These are phyloP conservation scores for Fragaria iinumae DNA, from an alignment of 306 rosid genomes.

Conservation along the genomic window DNA sequence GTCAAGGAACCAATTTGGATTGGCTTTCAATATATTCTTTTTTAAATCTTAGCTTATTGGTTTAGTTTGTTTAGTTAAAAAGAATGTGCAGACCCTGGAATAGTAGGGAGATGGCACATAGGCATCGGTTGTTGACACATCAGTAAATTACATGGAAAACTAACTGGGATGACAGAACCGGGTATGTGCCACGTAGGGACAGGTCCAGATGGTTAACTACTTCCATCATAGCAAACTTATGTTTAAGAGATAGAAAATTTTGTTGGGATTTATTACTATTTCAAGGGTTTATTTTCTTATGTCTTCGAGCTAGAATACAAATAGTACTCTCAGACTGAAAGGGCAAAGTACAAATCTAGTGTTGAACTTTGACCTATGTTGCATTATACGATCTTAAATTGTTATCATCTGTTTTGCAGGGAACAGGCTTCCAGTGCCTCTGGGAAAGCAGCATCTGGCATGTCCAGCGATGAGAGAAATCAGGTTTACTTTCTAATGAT, in stretches of 20 bases:
- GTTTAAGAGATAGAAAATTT: neutral
- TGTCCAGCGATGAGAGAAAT: conserved; percentile 96
- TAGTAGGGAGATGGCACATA: neutral
- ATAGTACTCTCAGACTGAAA: neutral
- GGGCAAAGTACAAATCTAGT: neutral
- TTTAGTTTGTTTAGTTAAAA: neutral
- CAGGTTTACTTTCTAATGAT: conserved; percentile 52
- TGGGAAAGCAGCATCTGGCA: conserved; percentile 93
- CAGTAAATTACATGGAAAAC: neutral
- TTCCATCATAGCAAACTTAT: neutral
- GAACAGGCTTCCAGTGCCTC: conserved; percentile 98
- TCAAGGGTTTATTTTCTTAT: neutral
- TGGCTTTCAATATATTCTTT: neutral
- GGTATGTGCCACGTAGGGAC: neutral
- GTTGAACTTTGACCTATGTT: neutral
- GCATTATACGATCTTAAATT: neutral
- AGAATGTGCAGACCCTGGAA: neutral
- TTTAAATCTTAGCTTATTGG: neutral
- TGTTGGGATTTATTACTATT: neutral
- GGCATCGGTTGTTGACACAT: neutral
- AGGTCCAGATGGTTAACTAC: neutral
- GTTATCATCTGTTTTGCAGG: conserved; percentile 44
- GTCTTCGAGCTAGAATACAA: neutral
- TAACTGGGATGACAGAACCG: neutral
- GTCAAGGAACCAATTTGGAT: neutral